Evolutionary conservation across 1,284 basidiomycete genomes (phyloP).

Genomic region (Papiliotrema nemorosa): DNA sequence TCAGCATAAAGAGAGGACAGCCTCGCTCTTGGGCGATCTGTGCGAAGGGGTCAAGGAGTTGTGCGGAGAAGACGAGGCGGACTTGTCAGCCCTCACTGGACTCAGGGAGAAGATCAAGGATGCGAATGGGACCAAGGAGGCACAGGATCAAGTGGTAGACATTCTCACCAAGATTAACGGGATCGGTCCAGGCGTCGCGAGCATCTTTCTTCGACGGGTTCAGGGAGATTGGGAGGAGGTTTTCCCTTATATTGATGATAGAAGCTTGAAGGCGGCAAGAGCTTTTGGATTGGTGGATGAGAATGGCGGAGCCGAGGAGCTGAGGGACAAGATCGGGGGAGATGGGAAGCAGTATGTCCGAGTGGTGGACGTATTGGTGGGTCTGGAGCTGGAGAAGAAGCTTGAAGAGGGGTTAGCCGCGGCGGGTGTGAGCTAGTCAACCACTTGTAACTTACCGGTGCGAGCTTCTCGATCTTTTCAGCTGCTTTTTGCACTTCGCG

Average conservation of each 20-base stretch:
- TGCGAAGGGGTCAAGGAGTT: slow-evolving; percentile 23
- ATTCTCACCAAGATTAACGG: slow-evolving; percentile 25
- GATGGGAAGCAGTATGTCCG: slow-evolving; percentile 20
- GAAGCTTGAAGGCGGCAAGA: slow-evolving; percentile 18
- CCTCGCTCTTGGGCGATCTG: slow-evolving; percentile 77
- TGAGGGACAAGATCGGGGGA: slow-evolving; percentile 13
- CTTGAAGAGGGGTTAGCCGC: slow-evolving; percentile 15
- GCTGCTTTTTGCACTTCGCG: too few species aligned
- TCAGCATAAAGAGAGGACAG: slow-evolving; percentile 61
- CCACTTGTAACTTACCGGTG: too few species aligned
- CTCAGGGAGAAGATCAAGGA: slow-evolving; percentile 8
- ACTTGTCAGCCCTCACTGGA: slow-evolving; percentile 13
- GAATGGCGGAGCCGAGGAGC: slow-evolving; percentile 13
- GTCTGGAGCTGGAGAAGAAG: slow-evolving; percentile 31
- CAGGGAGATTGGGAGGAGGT: slow-evolving; percentile 32
- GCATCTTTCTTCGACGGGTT: slow-evolving; percentile 28
- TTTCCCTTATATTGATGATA: slow-evolving; percentile 27
- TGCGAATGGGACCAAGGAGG: slow-evolving; percentile 13
- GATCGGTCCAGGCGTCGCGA: slow-evolving; percentile 26
- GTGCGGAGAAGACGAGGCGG: slow-evolving; percentile 17
- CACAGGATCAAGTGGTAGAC: slow-evolving; percentile 17
- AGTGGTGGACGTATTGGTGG: slow-evolving; percentile 27
- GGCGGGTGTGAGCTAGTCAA: slow-evolving; percentile 3
- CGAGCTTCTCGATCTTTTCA: too few species aligned
- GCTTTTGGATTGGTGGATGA: slow-evolving; percentile 17